phyloP scores from a whole-genome alignment of 1,139 yeast species.

The Yamadazyma trypodendri region DNA sequence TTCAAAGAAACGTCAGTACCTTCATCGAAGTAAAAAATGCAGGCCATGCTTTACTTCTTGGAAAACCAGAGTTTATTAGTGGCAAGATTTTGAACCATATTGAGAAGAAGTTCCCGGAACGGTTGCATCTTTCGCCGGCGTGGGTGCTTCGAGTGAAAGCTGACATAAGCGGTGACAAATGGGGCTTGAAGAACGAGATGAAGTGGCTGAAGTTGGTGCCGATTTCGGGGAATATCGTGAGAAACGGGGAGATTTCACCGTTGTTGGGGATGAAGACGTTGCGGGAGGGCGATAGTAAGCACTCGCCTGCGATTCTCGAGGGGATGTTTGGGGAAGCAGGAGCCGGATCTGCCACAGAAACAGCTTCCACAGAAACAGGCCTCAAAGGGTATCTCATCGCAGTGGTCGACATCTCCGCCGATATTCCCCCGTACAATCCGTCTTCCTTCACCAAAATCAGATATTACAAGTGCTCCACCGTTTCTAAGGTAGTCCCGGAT shows the following conservation, averaged over 20 bases:
- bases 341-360: neutral
- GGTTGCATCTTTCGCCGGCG: constrained; percentile 53
- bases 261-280: constrained; percentile 75
- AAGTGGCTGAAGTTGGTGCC: constrained; percentile 65
- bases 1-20: constrained; percentile 30
- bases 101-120: constrained; percentile 46
- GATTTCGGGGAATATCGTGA: constrained; percentile 42
- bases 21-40: constrained; percentile 47
- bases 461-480: constrained; percentile 75
- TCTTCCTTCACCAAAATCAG: constrained; percentile 48
- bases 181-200: constrained; percentile 75
- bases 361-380: constrained; percentile 3
- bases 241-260: constrained; percentile 39
- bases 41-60: constrained; percentile 66
- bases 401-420: constrained; percentile 72
- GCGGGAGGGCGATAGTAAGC: constrained; percentile 60
- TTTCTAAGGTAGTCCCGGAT: constrained; percentile 75
- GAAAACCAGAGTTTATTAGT: constrained; percentile 63
- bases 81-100: constrained; percentile 64
- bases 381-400: constrained; percentile 47
- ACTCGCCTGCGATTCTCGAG: constrained; percentile 60
- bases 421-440: constrained; percentile 74
- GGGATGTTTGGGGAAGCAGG: too few relatives aligned
- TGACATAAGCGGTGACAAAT: constrained; percentile 63
- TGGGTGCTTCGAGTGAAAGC: constrained; percentile 68